Percentiles rank a stretch among this genome's conserved stretches.
phyloP scores from a whole-genome alignment of 495 filamentous ascomycete genomes.

The Trichoderma erinaceum region DNA sequence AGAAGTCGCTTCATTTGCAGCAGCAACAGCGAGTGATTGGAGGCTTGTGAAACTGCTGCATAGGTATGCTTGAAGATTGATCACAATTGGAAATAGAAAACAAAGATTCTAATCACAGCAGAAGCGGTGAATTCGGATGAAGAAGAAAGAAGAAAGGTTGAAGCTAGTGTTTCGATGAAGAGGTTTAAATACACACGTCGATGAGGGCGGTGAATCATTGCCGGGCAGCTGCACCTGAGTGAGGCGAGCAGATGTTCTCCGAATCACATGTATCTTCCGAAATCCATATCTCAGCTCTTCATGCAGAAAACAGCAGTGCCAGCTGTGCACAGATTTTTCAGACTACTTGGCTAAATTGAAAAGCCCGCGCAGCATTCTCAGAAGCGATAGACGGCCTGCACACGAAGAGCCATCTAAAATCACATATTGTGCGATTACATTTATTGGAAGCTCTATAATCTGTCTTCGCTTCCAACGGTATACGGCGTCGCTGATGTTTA shows the following conservation, averaged over 20 bases:
- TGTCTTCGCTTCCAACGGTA: no score
- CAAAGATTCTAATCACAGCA: not conserved
- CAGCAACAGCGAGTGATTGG: no score
- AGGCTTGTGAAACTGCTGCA: no score
- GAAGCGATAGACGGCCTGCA: not conserved
- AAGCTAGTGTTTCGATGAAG: no score
- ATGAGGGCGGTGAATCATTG: not conserved
- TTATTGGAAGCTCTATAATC: no score
- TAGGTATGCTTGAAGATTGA: not conserved
- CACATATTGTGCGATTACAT: not conserved
- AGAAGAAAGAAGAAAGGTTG: no score
- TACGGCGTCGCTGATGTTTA: no score
- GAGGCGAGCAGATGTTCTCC: not conserved
- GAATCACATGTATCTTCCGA: not conserved
- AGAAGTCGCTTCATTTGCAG: no score
- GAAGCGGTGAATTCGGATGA: no score
- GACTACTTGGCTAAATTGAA: not conserved
- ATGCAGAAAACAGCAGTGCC: not conserved
- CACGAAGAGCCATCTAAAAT: not conserved
- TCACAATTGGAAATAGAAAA: not conserved
- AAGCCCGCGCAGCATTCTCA: not conserved
- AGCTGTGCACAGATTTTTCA: not conserved
- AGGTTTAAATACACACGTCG: no score
- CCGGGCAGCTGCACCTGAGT: not conserved
- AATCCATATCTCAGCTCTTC: not conserved